phyloP scores from a whole-genome alignment of 768 basidiomycete genomes.

The Termitomyces sp. region DNA sequence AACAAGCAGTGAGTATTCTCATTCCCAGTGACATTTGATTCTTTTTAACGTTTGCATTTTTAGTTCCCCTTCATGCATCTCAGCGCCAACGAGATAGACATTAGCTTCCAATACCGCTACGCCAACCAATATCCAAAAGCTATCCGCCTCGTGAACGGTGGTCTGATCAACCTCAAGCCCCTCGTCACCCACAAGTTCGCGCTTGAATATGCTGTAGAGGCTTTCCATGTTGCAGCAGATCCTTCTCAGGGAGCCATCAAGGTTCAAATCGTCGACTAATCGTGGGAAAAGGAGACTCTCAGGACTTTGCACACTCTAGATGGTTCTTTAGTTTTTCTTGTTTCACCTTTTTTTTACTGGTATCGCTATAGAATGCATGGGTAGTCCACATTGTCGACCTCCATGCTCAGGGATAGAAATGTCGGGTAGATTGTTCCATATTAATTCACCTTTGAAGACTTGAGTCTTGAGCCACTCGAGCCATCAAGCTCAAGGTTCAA shows the following conservation, averaged over 20 bases:
- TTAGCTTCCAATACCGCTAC: constrained; percentile 66
- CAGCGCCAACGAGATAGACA: constrained; percentile 65
- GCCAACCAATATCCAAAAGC: constrained; percentile 83
- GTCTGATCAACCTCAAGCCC: constrained; percentile 67
- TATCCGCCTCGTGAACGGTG: constrained; percentile 72
- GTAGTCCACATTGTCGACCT: too few relatives aligned
- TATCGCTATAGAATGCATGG: too few relatives aligned
- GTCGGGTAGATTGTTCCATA: too few relatives aligned
- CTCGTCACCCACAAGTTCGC: constrained; percentile 75
- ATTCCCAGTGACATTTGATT: neutral
- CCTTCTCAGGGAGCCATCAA: constrained; percentile 65
- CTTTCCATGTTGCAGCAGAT: constrained; percentile 76
- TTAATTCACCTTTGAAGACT: too few relatives aligned
- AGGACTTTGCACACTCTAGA: neutral
- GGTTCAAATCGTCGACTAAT: constrained; percentile 56
- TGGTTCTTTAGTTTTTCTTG: neutral
- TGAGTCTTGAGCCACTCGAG: too few relatives aligned
- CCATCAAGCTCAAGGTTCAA: too few relatives aligned
- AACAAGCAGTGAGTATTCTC: constrained; percentile 40
- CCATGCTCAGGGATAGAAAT: too few relatives aligned
- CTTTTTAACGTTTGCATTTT: neutral
- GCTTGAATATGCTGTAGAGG: constrained; percentile 68
- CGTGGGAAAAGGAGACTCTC: neutral
- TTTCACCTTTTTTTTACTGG: neutral
- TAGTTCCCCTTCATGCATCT: constrained; percentile 73